Conservation (phyloP, 495 filamentous ascomycete genomes). For the Hypomontagnella monticulosa region DNA sequence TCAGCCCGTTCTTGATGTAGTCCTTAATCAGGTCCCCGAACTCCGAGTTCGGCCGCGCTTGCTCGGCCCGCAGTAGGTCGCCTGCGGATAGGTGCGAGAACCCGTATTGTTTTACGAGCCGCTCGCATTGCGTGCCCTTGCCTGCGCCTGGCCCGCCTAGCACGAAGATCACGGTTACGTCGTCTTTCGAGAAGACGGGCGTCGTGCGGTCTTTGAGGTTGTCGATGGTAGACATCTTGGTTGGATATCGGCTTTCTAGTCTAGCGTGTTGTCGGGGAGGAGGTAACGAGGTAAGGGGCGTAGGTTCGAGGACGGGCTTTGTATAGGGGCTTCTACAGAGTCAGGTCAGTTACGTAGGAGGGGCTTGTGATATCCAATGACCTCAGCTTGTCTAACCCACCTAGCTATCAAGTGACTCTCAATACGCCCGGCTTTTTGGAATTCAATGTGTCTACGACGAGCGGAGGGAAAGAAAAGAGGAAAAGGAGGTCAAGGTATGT, state of each 20-base stretch:
- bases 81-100: conserved; percentile 94
- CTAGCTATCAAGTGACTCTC: background rate
- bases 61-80: conserved; percentile 92
- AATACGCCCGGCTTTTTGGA: background rate
- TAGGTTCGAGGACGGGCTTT: background rate
- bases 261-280: background rate
- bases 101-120: conserved; percentile 86
- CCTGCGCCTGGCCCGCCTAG: conserved; percentile 82
- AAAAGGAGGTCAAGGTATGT: background rate
- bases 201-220: conserved; percentile 58
- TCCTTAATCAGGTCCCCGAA: conserved; percentile 90
- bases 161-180: conserved; percentile 89
- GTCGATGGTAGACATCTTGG: conserved; percentile 50
- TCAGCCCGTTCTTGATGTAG: conserved; percentile 91
- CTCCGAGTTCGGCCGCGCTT: conserved; percentile 81
- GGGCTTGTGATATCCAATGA: background rate
- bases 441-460: background rate
- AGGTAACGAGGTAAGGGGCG: background rate
- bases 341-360: too few species aligned
- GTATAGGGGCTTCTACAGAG: background rate
- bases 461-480: background rate
- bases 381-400: too few species aligned
- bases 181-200: conserved; percentile 80
- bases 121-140: conserved; percentile 88
- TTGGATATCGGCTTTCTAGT: background rate